These are phyloP conservation scores for Monosporascus sp. DNA, from an alignment of 2,329 filamentous ascomycete species.

Conservation along the genomic window DNA sequence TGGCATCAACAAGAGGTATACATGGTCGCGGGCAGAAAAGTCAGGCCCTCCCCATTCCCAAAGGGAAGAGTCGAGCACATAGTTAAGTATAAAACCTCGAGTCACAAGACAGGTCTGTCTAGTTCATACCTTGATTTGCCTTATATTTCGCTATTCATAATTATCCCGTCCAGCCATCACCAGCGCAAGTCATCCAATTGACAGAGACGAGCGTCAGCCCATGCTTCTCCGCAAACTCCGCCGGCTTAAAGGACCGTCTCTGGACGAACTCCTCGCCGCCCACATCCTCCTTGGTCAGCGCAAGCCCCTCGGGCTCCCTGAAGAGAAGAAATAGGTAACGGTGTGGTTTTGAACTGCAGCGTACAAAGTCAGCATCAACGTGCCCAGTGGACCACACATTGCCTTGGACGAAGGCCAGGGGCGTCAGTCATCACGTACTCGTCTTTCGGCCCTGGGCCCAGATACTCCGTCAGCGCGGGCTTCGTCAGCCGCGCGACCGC, in stretches of 20 bases:
- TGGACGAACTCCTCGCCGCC: slow-evolving; percentile 43
- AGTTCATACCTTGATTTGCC: no score
- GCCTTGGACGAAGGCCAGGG: no score
- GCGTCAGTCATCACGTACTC: slow-evolving; percentile 29
- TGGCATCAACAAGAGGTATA: no score
- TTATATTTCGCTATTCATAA: background rate
- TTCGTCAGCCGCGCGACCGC: slow-evolving; percentile 22
- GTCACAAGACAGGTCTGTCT: no score
- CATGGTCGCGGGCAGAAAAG: no score
- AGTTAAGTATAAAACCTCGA: no score
- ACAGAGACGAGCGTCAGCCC: slow-evolving; percentile 33
- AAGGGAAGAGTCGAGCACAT: no score
- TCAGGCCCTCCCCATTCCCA: no score
- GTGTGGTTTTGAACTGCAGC: slow-evolving; percentile 40
- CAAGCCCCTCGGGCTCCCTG: slow-evolving; percentile 31
- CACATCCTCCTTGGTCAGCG: slow-evolving; percentile 35
- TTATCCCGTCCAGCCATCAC: slow-evolving; percentile 35
- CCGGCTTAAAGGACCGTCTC: slow-evolving; percentile 36
- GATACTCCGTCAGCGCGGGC: slow-evolving; percentile 35
- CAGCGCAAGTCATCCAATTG: slow-evolving; percentile 43
- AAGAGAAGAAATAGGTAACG: slow-evolving; percentile 42
- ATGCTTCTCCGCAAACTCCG: slow-evolving; percentile 33
- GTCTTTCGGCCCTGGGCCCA: slow-evolving; percentile 40
- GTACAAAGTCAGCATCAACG: background rate
- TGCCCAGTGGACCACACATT: no score